These are phyloP conservation scores for Cyclotella kingstonii DNA, from an alignment of 108 stramenopile genomes.

Conservation along the genomic window DNA sequence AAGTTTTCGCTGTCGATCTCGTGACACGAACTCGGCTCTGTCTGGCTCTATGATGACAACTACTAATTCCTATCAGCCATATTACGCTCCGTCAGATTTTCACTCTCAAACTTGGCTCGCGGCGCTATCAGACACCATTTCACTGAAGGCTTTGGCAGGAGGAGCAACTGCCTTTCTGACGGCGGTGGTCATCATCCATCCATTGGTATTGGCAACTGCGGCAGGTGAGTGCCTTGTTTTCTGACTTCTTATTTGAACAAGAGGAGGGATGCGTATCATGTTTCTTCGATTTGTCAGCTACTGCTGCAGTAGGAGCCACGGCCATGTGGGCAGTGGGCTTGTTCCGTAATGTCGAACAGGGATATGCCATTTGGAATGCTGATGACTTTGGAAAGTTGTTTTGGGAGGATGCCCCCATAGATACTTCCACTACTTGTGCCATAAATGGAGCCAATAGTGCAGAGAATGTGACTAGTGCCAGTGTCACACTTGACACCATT, in stretches of 20 bases:
- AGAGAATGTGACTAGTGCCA: background rate
- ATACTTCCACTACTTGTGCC: no score
- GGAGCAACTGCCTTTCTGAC: slow-evolving; percentile 14
- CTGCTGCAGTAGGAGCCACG: slow-evolving; percentile 23
- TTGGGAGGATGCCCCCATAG: slow-evolving; percentile 18
- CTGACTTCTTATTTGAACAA: background rate
- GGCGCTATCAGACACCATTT: slow-evolving; percentile 3
- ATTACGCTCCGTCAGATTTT: slow-evolving; percentile 10
- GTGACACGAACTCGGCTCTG: no score
- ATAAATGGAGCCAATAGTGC: background rate
- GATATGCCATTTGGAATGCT: slow-evolving; percentile 25
- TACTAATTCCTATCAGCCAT: slow-evolving; percentile 7
- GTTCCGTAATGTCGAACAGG: slow-evolving; percentile 27
- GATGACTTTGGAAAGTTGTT: slow-evolving; percentile 38
- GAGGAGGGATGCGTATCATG: background rate
- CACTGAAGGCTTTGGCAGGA: slow-evolving; percentile 6
- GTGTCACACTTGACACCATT: background rate
- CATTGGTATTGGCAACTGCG: slow-evolving; percentile 17
- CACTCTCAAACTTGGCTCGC: slow-evolving; percentile 16
- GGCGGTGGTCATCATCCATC: slow-evolving; percentile 27
- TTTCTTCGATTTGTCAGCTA: background rate
- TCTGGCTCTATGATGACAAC: no score
- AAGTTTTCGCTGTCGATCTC: no score
- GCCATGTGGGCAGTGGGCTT: slow-evolving; percentile 44
- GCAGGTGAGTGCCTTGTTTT: background rate